phyloP scores from a whole-genome alignment of 805 yeast genomes.

The Wickerhamomyces bisporus region DNA sequence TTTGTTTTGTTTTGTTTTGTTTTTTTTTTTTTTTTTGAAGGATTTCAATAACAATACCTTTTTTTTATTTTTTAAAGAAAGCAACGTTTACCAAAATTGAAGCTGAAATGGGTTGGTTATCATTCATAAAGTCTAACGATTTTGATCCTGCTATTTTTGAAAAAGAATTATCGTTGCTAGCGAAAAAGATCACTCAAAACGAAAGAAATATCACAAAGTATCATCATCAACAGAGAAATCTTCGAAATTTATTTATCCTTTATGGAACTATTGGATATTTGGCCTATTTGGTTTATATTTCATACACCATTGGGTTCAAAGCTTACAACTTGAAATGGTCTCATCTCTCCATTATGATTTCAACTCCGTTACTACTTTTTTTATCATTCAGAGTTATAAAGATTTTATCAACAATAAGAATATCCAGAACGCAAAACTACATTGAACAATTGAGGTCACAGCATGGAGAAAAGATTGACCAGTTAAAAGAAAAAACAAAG shows the following conservation, averaged over 20 bases:
- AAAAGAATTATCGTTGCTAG: slow-evolving; percentile 30
- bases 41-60: no score
- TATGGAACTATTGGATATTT: neutral
- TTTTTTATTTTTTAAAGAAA: no score
- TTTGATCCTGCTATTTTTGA: slow-evolving; percentile 39
- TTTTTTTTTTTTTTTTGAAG: no score
- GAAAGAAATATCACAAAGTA: slow-evolving; percentile 17
- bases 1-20: neutral
- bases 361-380: neutral
- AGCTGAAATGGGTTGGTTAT: slow-evolving; percentile 5
- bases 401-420: neutral
- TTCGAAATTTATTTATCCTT: neutral
- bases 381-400: neutral
- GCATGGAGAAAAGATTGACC: slow-evolving; percentile 55
- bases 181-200: slow-evolving; percentile 26
- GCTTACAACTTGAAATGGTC: neutral
- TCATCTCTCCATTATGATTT: neutral
- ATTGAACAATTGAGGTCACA: slow-evolving; percentile 34
- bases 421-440: neutral
- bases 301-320: neutral
- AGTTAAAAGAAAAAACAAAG: slow-evolving; percentile 65
- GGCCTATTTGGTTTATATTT: neutral
- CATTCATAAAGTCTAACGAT: slow-evolving; percentile 15
- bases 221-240: slow-evolving; percentile 1
- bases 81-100: neutral